Evolutionary conservation across 441 rosid genomes (phyloP).

Genomic region (Gossypium aridum): DNA sequence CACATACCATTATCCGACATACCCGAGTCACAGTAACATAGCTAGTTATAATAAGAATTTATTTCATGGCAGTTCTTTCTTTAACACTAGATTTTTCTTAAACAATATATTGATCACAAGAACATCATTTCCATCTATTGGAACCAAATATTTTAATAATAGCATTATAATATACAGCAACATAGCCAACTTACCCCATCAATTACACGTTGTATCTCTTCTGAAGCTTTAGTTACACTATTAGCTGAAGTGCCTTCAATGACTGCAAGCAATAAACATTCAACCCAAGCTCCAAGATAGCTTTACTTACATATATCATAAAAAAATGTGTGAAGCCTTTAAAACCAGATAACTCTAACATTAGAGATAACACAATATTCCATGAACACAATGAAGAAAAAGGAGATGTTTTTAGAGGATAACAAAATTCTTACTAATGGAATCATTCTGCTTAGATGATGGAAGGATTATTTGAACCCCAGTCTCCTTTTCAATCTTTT

Average conservation of each 20-base stretch:
- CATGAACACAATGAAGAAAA: too few species aligned
- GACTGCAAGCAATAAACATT: conserved; percentile 33
- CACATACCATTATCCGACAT: too few species aligned
- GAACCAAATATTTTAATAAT: not conserved
- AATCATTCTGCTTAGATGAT: conserved; percentile 56
- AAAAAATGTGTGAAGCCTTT: not conserved
- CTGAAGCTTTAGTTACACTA: conserved; percentile 54
- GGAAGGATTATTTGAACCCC: conserved; percentile 71
- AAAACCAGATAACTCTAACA: not conserved
- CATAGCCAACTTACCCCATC: conserved; percentile 48
- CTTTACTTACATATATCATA: too few species aligned
- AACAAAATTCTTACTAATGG: conserved; percentile 42
- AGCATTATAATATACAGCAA: not conserved
- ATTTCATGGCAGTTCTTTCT: too few species aligned
- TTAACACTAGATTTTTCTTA: too few species aligned
- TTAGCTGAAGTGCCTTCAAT: conserved; percentile 68
- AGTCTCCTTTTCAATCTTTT: conserved; percentile 64
- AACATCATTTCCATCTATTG: not conserved
- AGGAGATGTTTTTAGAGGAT: not conserved
- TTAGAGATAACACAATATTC: not conserved
- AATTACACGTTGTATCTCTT: conserved; percentile 49
- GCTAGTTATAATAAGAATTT: too few species aligned
- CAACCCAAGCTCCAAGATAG: not conserved
- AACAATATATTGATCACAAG: not conserved
- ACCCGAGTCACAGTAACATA: too few species aligned